phyloP scores from a whole-genome alignment of 306 rosid genomes.

The Malus domestica region DNA sequence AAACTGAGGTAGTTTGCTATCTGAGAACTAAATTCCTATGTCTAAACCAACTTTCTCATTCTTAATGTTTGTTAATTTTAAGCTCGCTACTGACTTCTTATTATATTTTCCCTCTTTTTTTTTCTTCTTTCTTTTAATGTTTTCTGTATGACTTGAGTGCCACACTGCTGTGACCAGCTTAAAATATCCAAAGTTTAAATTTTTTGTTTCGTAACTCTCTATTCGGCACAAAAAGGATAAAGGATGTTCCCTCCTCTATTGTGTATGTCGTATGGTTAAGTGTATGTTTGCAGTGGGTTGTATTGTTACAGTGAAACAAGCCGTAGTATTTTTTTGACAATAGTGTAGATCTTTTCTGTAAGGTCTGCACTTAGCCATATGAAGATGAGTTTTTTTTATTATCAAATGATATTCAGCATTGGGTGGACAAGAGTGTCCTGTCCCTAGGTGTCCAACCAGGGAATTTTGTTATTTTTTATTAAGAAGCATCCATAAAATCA shows the following conservation, averaged over 20 bases:
- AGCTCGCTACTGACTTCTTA: background rate
- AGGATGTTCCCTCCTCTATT: background rate
- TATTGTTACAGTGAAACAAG: background rate
- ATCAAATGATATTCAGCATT: background rate
- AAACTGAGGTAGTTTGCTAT: constrained; percentile 60
- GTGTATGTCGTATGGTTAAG: background rate
- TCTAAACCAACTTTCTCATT: background rate
- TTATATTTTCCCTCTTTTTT: no score
- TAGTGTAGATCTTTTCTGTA: no score
- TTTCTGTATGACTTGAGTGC: background rate
- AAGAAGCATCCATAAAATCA: background rate
- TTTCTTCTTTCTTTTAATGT: no score
- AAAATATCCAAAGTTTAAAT: background rate
- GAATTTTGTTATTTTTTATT: background rate
- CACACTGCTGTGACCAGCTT: background rate
- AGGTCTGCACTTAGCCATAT: background rate
- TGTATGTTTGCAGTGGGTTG: background rate
- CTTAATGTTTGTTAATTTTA: background rate
- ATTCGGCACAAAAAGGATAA: background rate
- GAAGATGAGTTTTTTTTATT: background rate
- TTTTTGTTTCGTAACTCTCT: background rate
- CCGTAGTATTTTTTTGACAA: background rate
- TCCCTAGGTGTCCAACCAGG: background rate
- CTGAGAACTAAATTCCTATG: background rate
- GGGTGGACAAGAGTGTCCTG: background rate